Conservation (phyloP, 2,329 filamentous ascomycete genomes). For the Cercospora sesami region DNA sequence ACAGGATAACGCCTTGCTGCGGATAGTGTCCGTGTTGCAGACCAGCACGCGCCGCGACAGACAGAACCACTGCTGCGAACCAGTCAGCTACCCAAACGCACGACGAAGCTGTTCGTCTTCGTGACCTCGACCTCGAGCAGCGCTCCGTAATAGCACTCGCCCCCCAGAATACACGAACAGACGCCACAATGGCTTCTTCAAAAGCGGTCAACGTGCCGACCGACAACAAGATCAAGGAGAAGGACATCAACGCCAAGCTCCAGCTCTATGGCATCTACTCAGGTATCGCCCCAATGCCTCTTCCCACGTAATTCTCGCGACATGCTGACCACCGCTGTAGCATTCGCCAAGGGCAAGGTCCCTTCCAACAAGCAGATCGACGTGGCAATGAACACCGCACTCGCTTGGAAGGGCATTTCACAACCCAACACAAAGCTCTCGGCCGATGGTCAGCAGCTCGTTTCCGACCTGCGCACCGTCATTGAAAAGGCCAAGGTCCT, state of each 20-base stretch:
- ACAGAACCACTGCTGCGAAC: neutral
- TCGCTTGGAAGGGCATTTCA: constrained; percentile 68
- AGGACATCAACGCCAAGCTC: constrained; percentile 86
- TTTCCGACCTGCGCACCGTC: constrained; percentile 74
- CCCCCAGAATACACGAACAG: neutral
- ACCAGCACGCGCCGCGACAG: constrained; percentile 1
- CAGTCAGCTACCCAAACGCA: neutral
- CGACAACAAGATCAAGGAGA: constrained; percentile 74
- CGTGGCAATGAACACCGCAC: constrained; percentile 84
- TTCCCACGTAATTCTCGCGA: constrained; percentile 45
- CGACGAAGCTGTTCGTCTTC: neutral
- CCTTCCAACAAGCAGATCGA: constrained; percentile 97
- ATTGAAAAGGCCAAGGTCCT: constrained; percentile 82
- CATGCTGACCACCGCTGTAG: constrained; percentile 42
- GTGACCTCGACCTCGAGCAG: neutral
- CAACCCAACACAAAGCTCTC: constrained; percentile 77
- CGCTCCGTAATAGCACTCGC: neutral
- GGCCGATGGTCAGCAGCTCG: constrained; percentile 73
- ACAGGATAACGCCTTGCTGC: constrained; percentile 14
- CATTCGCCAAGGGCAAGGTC: constrained; percentile 85
- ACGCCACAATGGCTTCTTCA: constrained; percentile 34
- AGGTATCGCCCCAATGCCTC: constrained; percentile 5
- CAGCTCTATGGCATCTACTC: constrained; percentile 88
- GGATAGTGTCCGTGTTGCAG: constrained; percentile 10
- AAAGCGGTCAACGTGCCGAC: constrained; percentile 69